Conservation (phyloP, 371 early-diverging fungal species). For the Umbelopsis sp. region DNA sequence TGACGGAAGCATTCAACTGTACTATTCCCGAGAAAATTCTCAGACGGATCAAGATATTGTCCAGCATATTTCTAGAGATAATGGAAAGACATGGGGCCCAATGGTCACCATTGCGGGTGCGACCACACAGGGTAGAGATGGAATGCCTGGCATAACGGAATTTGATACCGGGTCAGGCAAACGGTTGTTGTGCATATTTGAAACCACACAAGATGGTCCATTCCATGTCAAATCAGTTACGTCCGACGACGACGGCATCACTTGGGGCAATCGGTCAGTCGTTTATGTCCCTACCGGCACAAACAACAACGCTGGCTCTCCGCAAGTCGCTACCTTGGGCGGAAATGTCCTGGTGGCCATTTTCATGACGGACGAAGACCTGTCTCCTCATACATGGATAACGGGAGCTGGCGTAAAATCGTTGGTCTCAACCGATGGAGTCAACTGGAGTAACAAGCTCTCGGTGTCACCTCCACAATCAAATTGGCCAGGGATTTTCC, state of each 20-base stretch:
- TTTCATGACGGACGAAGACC: slow-evolving; percentile 14
- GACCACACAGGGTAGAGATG: neutral
- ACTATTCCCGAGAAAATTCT: slow-evolving; percentile 1
- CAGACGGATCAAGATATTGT: slow-evolving; percentile 14
- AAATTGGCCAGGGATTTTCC: slow-evolving; percentile 3
- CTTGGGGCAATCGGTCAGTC: neutral
- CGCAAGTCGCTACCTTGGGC: neutral
- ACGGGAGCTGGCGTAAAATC: neutral
- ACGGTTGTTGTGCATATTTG: neutral
- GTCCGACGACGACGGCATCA: neutral
- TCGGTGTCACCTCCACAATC: slow-evolving; percentile 7
- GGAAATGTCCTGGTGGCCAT: neutral
- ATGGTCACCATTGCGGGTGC: neutral
- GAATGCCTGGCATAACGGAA: slow-evolving; percentile 11
- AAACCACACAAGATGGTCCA: neutral
- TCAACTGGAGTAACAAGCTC: slow-evolving; percentile 7
- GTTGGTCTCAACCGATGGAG: neutral
- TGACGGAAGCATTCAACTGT: neutral
- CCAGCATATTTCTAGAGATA: neutral
- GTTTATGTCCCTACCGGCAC: neutral
- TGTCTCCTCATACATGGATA: neutral
- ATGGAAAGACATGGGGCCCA: neutral
- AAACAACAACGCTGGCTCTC: slow-evolving; percentile 12
- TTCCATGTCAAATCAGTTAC: slow-evolving; percentile 8
- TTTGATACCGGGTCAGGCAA: neutral